Percentiles rank a stretch among this genome's conserved stretches.
These are phyloP conservation scores for Wickerhamia fluorescens DNA, from an alignment of 805 yeast genomes.

Conservation along the genomic window DNA sequence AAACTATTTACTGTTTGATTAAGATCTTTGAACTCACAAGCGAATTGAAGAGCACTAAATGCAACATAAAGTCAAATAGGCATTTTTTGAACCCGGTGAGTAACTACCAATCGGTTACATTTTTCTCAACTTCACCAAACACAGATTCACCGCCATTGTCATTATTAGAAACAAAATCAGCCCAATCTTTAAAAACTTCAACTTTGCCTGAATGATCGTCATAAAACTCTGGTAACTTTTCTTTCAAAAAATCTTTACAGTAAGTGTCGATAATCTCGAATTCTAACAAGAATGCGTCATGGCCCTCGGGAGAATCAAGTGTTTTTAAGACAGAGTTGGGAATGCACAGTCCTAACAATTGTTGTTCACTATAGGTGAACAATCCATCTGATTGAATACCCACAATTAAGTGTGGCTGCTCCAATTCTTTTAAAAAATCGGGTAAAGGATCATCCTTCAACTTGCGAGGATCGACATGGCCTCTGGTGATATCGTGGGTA, in stretches of 20 bases:
- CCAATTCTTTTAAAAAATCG: slow-evolving; percentile 51
- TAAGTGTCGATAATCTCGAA: slow-evolving; percentile 73
- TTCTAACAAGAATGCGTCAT: slow-evolving; percentile 91
- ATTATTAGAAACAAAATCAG: slow-evolving; percentile 25
- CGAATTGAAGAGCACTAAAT: too few relatives aligned
- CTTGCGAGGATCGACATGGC: slow-evolving; percentile 42
- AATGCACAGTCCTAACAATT: slow-evolving; percentile 66
- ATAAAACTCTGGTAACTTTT: slow-evolving; percentile 54
- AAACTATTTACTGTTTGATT: too few relatives aligned
- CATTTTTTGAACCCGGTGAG: too few relatives aligned
- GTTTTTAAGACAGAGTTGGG: slow-evolving; percentile 63
- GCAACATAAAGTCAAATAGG: too few relatives aligned
- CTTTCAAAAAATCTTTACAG: slow-evolving; percentile 58
- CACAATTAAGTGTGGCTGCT: slow-evolving; percentile 74
- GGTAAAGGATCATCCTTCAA: slow-evolving; percentile 26
- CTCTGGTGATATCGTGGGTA: slow-evolving; percentile 90
- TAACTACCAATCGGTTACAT: slow-evolving; percentile 81
- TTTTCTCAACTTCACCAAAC: slow-evolving; percentile 87
- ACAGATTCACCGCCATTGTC: slow-evolving; percentile 53
- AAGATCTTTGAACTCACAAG: too few relatives aligned
- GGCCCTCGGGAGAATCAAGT: slow-evolving; percentile 91
- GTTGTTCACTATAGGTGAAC: slow-evolving; percentile 89
- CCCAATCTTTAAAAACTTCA: slow-evolving; percentile 40
- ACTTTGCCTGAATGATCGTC: slow-evolving; percentile 28
- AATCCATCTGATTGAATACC: slow-evolving; percentile 92